Evolutionary conservation across 1,139 yeast genomes (phyloP), one percentile per base, ranked within the genome.

Genomic region (Yamadazyma triangularis): DNA sequence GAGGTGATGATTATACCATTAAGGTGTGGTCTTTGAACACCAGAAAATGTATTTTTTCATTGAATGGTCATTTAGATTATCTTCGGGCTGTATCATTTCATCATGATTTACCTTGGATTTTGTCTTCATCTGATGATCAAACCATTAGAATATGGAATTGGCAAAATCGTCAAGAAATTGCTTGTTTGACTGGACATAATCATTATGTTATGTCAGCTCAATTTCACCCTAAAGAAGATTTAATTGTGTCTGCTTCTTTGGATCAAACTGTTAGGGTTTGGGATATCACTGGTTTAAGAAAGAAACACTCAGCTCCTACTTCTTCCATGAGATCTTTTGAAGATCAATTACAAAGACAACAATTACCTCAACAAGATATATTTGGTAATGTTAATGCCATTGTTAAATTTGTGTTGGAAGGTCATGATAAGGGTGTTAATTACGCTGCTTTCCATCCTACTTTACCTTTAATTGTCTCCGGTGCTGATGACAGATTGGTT

Each of bases 181-280:
- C 98, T 15, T 87, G 96, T 51, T 69, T 93, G 49, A 91, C 98
- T 6, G 98, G 99, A 39, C 99, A 93, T 60, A 89, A 88, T 60
- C 98, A 93, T 63, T 93, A 93, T 58, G 97, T 93, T 38, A 86
- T 91, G 94, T 84, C 94, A 47, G 97, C 98, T 2, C 95, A 86
- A 60, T 93, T 93, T 73, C 99, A 93, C 56, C 97, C 96, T 26
- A 70, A 80, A 29, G 96, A 93, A 48, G 98, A 93, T 56, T 72
- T 93, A 51, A 82, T 93, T 47, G 96, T 93, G 14, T 85, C 95
- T 23, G 94, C 97, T 4, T 88, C 97, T 5, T 73, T 93, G 53
- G 99, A 93, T 68, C 97, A 89, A 64, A 87, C 97, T n/a, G 97
- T 93, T 25, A 79, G 99, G 48, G 96, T 91, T 24, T 93, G 98